Evolutionary conservation across 2,329 filamentous ascomycete genomes (phyloP), one percentile per base, ranked within the genome.

Genomic region (Monilinia polystroma): DNA sequence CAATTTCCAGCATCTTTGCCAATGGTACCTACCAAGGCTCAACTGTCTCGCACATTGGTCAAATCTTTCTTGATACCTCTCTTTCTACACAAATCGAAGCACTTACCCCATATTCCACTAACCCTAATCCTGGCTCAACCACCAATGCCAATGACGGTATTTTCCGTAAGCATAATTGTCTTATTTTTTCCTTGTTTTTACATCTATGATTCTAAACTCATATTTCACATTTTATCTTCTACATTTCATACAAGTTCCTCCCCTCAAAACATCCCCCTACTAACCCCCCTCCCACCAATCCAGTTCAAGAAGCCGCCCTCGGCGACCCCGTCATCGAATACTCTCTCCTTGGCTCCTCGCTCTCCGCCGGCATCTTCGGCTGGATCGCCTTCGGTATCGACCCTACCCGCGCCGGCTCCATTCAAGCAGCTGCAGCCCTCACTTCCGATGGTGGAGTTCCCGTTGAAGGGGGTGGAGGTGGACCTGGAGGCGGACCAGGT

Each of bases 41-140:
- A 20, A 79, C 77, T 62, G 81, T 84, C 67, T 81, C 83, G 10
- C 86, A 90, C 77, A 81, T 89, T 51, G 87, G 87, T 23, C 87
- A 90, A 75, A 73, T 87, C 62, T 90, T 87, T 80, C 87, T 87
- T 74, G 85, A 89, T 75, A 83, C 88, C 74, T 79, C 80, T 69
- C 81, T 90, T 12, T 81, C 85, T 70, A 72, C 72, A 35, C 69
- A 78, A 51, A 84, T 89, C 65, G 82, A 86, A 68, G 75, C 75
- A 12, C 78, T 77, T 0, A 67, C 73, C 0, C 82, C 83, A 0
- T 85, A 85, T 75, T 75, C 68, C 6, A 74, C 75, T 66, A 85
- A 85, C 76, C 80, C 77, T 0, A 79, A 83, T 68, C 54, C 55
- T 1, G 63, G 70, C 0, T 65, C 83, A 26, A 87, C 81, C 5